phyloP scores from a whole-genome alignment of 805 yeast species.

The Blastobotrys robertii region DNA sequence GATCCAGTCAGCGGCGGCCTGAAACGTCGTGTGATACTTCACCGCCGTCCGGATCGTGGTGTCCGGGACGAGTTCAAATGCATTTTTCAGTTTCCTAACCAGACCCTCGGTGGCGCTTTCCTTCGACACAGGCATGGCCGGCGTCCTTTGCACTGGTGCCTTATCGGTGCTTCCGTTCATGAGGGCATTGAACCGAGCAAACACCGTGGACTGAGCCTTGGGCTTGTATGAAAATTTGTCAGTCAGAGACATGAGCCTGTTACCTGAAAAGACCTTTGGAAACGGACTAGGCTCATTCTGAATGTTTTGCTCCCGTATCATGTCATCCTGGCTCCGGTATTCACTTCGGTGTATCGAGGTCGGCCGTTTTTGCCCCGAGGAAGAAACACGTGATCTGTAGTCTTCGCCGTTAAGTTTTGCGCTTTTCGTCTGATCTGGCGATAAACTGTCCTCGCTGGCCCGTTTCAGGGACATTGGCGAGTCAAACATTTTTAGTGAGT shows the following conservation, averaged over 20 bases:
- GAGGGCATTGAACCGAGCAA: constrained; percentile 4
- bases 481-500: too few relatives aligned
- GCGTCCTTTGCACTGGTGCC: neutral
- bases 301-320: too few relatives aligned
- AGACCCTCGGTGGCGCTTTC: neutral
- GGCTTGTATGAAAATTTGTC: constrained; percentile 4
- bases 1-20: constrained; percentile 29
- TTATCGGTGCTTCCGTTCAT: neutral
- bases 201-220: constrained; percentile 3
- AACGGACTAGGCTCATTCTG: too few relatives aligned
- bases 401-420: too few relatives aligned
- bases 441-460: too few relatives aligned
- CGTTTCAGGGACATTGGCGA: too few relatives aligned
- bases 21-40: constrained; percentile 20
- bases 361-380: constrained; percentile 3
- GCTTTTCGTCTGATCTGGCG: too few relatives aligned
- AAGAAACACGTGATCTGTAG: neutral
- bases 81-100: neutral
- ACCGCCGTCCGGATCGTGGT: constrained; percentile 11
- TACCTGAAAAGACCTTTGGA: too few relatives aligned
- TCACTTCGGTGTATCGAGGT: neutral
- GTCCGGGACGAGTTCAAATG: neutral
- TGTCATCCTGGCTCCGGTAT: too few relatives aligned
- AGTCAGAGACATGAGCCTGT: constrained; percentile 3
- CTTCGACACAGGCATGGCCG: neutral